Base-by-base conservation (phyloP, 108 stramenopile genomes). In the Pseudonitzschia multistriata region DNA sequence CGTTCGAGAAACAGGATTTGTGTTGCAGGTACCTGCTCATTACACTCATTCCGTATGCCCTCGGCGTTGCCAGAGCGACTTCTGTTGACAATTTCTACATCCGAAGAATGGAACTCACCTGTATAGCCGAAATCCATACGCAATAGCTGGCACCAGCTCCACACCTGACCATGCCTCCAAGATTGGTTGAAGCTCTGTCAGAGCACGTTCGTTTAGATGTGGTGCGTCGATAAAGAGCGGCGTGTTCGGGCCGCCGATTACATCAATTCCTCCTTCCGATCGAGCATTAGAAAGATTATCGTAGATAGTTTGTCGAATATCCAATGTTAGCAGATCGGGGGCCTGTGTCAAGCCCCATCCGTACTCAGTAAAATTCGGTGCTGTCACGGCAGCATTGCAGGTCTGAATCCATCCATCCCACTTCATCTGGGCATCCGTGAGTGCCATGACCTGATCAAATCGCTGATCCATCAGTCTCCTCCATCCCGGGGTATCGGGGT, bases 41-140 rank as follows among this genome's bases (percentile, higher is more conserved):
- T n/a, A n/a, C n/a, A n/a, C n/a, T n/a, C n/a, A n/a, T n/a, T n/a
- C n/a, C n/a, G n/a, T n/a, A n/a, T n/a, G n/a, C n/a, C n/a, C n/a
- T n/a, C n/a, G n/a, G n/a, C n/a, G n/a, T n/a, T n/a, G n/a, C n/a
- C n/a, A n/a, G n/a, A n/a, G n/a, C n/a, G n/a, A n/a, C 3, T 45
- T 45, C 42, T 45, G 1, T 45, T 10, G 42, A 17, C 17, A 45
- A 17, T 10, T 3, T 13, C 42, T 7, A 39, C 37, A 39, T 39
- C 42, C 13, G 42, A 13, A n/a, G n/a, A n/a, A n/a, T 34, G 19
- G 60, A 65, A 65, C 47, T 48, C 45, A 67, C 68, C 68, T 35
- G 66, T 94, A 94, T 34, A 85, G 70, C 3, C 90, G 80, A 55
- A 91, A 78, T 0, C 89, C 92, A 71, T 90, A 93, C 14, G 87